Percentiles rank a stretch among this genome's conserved stretches.
Conservation (phyloP, 1,284 basidiomycete genomes). For the Marasmius tenuissimus region DNA sequence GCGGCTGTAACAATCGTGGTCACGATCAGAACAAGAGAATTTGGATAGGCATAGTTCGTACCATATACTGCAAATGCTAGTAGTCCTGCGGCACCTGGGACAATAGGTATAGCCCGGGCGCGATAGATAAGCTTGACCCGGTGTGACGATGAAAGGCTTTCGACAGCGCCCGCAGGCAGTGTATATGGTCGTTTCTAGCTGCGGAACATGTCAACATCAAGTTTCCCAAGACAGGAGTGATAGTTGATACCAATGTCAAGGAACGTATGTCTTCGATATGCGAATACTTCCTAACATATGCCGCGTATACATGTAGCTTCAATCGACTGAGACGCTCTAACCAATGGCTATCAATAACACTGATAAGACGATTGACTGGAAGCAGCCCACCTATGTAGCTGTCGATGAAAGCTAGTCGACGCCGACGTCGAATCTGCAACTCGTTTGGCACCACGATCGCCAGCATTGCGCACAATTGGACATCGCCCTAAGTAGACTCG, state of each 20-base stretch:
- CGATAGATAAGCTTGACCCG: slow-evolving; percentile 30
- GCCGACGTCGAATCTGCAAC: slow-evolving; percentile 42
- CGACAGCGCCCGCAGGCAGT: slow-evolving; percentile 65
- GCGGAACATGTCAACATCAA: slow-evolving; percentile 4
- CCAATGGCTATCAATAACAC: background rate
- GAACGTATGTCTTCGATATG: slow-evolving; percentile 47
- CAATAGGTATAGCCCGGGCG: slow-evolving; percentile 48
- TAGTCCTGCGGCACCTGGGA: slow-evolving; percentile 46
- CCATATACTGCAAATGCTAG: slow-evolving; percentile 70
- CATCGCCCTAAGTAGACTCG: slow-evolving; percentile 52
- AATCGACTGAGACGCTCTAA: slow-evolving; percentile 62
- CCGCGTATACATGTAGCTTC: slow-evolving; percentile 60
- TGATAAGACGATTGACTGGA: background rate
- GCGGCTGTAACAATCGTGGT: slow-evolving; percentile 43
- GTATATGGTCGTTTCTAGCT: slow-evolving; percentile 71
- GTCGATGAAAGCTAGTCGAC: slow-evolving; percentile 59
- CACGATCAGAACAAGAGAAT: slow-evolving; percentile 7
- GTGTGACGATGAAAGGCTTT: slow-evolving; percentile 50
- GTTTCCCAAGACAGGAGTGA: background rate
- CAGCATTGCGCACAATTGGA: slow-evolving; percentile 76
- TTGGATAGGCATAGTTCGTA: slow-evolving; percentile 29
- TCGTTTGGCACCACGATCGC: slow-evolving; percentile 58
- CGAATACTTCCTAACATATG: slow-evolving; percentile 69
- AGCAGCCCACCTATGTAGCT: slow-evolving; percentile 63
- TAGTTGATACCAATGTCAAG: slow-evolving; percentile 46